A percentile compares a stretch with the other conserved stretches of the same genome.
These are phyloP conservation scores for Waltergamsia citrina DNA, from an alignment of 2,329 filamentous ascomycete genomes.

Conservation along the genomic window DNA sequence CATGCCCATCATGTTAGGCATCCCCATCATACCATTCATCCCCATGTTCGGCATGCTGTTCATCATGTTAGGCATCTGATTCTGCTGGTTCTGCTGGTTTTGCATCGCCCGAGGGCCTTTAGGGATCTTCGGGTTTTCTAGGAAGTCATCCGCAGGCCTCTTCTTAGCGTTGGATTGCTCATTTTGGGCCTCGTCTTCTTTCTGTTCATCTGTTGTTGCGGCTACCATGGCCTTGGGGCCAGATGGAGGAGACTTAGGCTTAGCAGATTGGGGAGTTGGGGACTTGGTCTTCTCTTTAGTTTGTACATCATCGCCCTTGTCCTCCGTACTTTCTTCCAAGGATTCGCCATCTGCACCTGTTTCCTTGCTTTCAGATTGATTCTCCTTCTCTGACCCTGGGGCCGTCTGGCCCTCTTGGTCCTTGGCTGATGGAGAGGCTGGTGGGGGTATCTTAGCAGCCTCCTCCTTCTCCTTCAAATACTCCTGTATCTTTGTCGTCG, in stretches of 20 bases:
- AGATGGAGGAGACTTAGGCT: neutral
- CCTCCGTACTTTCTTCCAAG: slow-evolving; percentile 9
- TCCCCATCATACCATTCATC: slow-evolving; percentile 23
- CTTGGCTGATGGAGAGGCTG: slow-evolving; percentile 19
- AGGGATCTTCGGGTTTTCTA: slow-evolving; percentile 54
- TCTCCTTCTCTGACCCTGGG: slow-evolving; percentile 20
- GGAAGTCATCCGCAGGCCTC: slow-evolving; percentile 66
- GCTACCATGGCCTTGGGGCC: slow-evolving; percentile 2
- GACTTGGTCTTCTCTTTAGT: slow-evolving; percentile 24
- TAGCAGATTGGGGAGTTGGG: slow-evolving; percentile 11
- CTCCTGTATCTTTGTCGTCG: slow-evolving; percentile 66
- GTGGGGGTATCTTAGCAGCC: slow-evolving; percentile 21
- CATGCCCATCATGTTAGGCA: slow-evolving; percentile 17
- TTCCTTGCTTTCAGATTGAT: slow-evolving; percentile 8
- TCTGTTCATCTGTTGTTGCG: neutral
- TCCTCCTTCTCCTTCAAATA: slow-evolving; percentile 53
- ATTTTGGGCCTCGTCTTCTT: slow-evolving; percentile 10
- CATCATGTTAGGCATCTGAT: slow-evolving; percentile 35
- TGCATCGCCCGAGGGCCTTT: slow-evolving; percentile 60
- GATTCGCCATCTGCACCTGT: neutral
- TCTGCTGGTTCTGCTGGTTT: slow-evolving; percentile 39
- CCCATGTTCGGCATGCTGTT: slow-evolving; percentile 31
- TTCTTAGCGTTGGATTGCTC: slow-evolving; percentile 53
- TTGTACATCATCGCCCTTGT: slow-evolving; percentile 25
- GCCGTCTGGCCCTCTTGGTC: slow-evolving; percentile 2